These are phyloP conservation scores for Trypanosoma mega DNA, from an alignment of 208 protist genomes.

Conservation along the genomic window DNA sequence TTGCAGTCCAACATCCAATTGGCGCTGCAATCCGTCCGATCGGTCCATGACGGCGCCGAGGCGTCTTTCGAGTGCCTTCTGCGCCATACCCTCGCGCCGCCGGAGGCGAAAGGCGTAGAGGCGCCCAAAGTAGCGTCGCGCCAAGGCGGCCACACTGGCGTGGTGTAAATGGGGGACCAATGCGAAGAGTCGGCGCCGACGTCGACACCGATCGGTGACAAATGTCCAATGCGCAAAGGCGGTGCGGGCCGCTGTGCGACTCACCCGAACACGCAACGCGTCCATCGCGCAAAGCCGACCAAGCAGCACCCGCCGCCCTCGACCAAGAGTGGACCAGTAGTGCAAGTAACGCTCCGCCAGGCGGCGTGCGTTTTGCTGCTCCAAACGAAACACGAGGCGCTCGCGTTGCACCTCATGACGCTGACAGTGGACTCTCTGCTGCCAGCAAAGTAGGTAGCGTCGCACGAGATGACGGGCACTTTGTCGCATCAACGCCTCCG, in stretches of 20 bases:
- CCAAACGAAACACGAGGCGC: no score
- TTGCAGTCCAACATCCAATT: conserved; percentile 27
- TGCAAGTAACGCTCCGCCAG: conserved; percentile 21
- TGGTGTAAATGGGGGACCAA: conserved; percentile 24
- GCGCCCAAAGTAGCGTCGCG: conserved; percentile 26
- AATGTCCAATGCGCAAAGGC: conserved; percentile 7
- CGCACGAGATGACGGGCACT: no score
- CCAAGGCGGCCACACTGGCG: conserved; percentile 16
- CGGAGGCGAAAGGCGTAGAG: conserved; percentile 18
- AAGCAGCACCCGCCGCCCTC: background rate
- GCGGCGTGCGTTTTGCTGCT: conserved; percentile 21
- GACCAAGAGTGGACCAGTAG: conserved; percentile 17
- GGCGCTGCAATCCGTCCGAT: conserved; percentile 13
- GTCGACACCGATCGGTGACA: background rate
- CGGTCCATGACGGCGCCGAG: conserved; percentile 12
- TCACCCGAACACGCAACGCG: conserved; percentile 3
- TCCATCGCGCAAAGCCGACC: conserved; percentile 12
- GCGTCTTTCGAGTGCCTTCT: conserved; percentile 12
- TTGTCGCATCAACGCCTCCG: no score
- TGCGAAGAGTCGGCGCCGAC: background rate
- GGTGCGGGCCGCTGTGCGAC: conserved; percentile 1
- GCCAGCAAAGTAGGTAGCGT: no score
- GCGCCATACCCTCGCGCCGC: background rate
- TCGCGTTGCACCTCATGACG: no score
- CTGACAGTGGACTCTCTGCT: no score